Base-by-base conservation (phyloP, 2,329 filamentous ascomycete genomes). In the Dothideomycetes sp. region DNA sequence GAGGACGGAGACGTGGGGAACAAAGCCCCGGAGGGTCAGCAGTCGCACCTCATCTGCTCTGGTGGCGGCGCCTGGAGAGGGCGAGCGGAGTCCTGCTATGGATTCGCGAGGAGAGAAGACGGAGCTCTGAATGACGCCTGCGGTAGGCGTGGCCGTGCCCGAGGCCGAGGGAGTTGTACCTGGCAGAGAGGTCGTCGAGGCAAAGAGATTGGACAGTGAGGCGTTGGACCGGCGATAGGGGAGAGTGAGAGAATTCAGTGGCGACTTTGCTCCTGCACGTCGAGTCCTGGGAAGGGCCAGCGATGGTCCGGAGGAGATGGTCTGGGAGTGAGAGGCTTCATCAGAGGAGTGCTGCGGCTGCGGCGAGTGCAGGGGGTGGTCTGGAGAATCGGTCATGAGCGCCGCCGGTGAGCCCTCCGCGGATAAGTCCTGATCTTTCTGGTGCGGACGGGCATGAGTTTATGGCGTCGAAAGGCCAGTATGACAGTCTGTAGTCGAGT, bases 1-100 rank as follows among this genome's bases (percentile, higher is more conserved):
- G 50, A 88, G 81, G 19, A 98, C 76, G 5, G 84, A 84, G 34
- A 98, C 77, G 47, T 91, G 84, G 1, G 91, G 93, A 11, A 89
- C 84, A 57, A 94, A 94, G 2, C 87, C 81, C 43, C 81, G 80
- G 39, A 93, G 69, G 32, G 96, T 80, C 36, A 94, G 65, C 22
- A 71, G 70, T 41, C 73, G 63, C 37, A 71, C 66, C 52, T 79
- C 75, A 46, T 76, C 71, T 5, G 67, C 10, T 52, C 53, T 36
- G 58, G 66, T 51, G 64, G 68, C 33, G 47, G 54, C 40, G 53
- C 51, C 45, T 45, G 54, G 57, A 16, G 54, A 60, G 7, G 63
- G 61, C 22, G 63, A 63, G 4, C 57, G 52, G 8, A 55, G 50
- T 12, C 63, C 57, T 42, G 59, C 57, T 49, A 49, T 44, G 44